Conservation (phyloP, 768 basidiomycete genomes). For the Pleurotus ostreatus region DNA sequence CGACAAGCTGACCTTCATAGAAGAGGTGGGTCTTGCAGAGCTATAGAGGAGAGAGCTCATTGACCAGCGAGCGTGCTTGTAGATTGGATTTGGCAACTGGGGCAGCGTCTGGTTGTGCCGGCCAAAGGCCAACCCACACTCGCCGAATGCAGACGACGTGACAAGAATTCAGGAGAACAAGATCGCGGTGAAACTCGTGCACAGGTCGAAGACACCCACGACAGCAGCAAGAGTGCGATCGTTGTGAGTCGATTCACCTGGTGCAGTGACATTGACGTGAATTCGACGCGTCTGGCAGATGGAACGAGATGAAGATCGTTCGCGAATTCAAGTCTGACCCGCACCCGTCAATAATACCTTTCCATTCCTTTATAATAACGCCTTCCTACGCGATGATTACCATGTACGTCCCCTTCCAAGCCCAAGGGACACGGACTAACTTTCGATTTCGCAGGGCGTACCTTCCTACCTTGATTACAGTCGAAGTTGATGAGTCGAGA, state of each 20-base stretch:
- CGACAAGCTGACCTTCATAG: constrained; percentile 67
- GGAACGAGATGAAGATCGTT: constrained; percentile 99
- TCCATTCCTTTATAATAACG: constrained; percentile 92
- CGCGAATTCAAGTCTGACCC: constrained; percentile 77
- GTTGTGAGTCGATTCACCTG: constrained; percentile 46
- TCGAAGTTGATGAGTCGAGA: constrained; percentile 76
- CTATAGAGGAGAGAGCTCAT: constrained; percentile 1
- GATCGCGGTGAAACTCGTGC: constrained; percentile 92
- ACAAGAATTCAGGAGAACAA: constrained; percentile 42
- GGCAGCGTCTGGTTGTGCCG: constrained; percentile 83
- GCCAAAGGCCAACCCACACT: constrained; percentile 44
- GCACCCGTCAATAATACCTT: constrained; percentile 90
- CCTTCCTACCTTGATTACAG: constrained; percentile 82
- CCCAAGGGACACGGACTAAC: neutral
- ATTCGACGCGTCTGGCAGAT: constrained; percentile 38
- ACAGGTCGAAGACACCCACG: constrained; percentile 78
- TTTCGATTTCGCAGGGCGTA: constrained; percentile 57
- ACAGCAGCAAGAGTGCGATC: constrained; percentile 88
- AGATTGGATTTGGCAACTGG: constrained; percentile 94
- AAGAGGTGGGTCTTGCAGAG: constrained; percentile 49
- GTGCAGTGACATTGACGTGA: constrained; percentile 3
- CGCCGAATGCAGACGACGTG: constrained; percentile 28
- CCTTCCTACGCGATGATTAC: constrained; percentile 87
- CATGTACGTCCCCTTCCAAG: constrained; percentile 55
- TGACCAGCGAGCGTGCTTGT: constrained; percentile 11